Percentiles rank a stretch among this genome's conserved stretches.
phyloP scores from a whole-genome alignment of 2,329 filamentous ascomycete species.

The Pseudophaeomoniella oleicola region DNA sequence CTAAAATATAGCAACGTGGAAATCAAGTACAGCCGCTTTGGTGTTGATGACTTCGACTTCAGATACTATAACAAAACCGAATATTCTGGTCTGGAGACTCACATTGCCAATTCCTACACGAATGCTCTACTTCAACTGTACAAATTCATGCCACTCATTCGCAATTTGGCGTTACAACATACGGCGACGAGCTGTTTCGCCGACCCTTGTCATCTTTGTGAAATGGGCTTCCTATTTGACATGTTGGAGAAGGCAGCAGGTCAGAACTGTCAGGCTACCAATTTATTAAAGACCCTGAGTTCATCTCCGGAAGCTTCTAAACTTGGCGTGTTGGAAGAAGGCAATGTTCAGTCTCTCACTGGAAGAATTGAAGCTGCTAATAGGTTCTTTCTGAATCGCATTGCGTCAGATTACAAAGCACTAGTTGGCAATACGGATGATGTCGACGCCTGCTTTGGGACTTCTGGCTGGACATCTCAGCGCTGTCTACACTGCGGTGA shows the following conservation, averaged over 20 bases:
- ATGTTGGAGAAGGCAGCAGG: constrained; percentile 95
- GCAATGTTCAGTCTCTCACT: constrained; percentile 63
- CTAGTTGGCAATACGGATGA: constrained; percentile 46
- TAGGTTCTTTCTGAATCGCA: constrained; percentile 70
- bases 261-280: constrained; percentile 90
- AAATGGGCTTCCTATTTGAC: constrained; percentile 89
- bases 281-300: constrained; percentile 79
- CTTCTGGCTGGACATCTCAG: constrained; percentile 40
- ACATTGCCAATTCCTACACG: constrained; percentile 92
- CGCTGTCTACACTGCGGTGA: constrained; percentile 76
- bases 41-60: constrained; percentile 98
- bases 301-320: constrained; percentile 64
- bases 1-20: constrained; percentile 86
- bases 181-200: constrained; percentile 71
- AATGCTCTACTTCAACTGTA: constrained; percentile 85
- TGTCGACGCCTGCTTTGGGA: constrained; percentile 52
- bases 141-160: constrained; percentile 74
- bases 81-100: constrained; percentile 86
- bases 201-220: constrained; percentile 78
- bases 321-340: constrained; percentile 73
- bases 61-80: constrained; percentile 91
- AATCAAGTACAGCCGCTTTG: constrained; percentile 98
- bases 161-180: constrained; percentile 80
- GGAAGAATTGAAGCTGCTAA: constrained; percentile 63
- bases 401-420: constrained; percentile 60